Evolutionary conservation across 1,139 yeast species (phyloP), one percentile per base, ranked within the genome.

Genomic region (Yamadazyma kanchanaburiensis): DNA sequence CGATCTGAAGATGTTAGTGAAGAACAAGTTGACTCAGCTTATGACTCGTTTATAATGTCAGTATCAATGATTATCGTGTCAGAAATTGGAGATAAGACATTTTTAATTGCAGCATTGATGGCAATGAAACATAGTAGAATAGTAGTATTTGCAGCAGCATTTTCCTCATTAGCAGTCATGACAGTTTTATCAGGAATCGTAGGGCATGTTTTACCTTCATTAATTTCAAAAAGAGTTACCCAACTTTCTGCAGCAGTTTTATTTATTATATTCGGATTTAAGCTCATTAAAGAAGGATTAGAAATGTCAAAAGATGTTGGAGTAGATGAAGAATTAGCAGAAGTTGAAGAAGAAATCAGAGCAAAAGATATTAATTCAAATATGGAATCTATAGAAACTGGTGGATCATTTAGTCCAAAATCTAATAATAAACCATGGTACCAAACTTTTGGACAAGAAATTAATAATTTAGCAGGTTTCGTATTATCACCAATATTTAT

Each of bases 41-140:
- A 58, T 37, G 59, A 71, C 44, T 75, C 85, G 7, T 77, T 82
- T 44, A 38, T 79, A 32, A 73, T 82, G 80, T 73, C 89, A 2
- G 58, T 77, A 12, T 77, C 88, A 4, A 91, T 91, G 98, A 91
- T 91, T 51, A 64, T 86, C 24, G 85, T 88, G 17, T 85, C 95
- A 16, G 99, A 91, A 58, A 80, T 94, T 38, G 98, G 98, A 34
- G 99, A 91, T 58, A 94, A 91, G 63, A 91, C 99, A 0, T 91
- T 91, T 52, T 71, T 91, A 45, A 88, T 94, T 46, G 96, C 98
- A 17, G 97, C 97, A 3, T 71, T 91, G 43, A 88, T 91, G 96
- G 96, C 98, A 21, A 91, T 94, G 98, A 83, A 86, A 53, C 82
- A 88, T 59, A 76, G 89, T 14, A 70, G 95, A 50, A 48, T 75